phyloP scores from a whole-genome alignment of 1,284 basidiomycete genomes.

The Irpex sp. region DNA sequence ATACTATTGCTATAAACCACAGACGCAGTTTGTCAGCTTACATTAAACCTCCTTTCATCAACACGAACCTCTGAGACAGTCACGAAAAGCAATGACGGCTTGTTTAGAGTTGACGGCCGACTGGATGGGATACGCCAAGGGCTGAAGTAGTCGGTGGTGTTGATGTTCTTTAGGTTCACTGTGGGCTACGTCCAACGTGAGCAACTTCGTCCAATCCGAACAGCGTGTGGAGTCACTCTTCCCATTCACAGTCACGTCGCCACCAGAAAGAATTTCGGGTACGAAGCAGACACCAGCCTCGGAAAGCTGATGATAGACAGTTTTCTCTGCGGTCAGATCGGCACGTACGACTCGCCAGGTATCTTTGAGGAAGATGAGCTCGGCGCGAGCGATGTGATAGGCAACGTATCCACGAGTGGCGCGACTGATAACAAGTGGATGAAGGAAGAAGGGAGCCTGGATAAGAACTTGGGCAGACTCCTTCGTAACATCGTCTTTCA shows the following conservation, averaged over 20 bases:
- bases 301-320: background rate
- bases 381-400: background rate
- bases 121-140: constrained; percentile 1
- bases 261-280: background rate
- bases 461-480: background rate
- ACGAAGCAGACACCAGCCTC: background rate
- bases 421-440: background rate
- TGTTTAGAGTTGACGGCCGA: background rate
- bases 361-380: constrained; percentile 4
- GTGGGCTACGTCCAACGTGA: background rate
- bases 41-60: background rate
- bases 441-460: background rate
- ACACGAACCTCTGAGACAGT: background rate
- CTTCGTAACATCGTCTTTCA: background rate
- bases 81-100: background rate
- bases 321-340: background rate
- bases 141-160: constrained; percentile 4
- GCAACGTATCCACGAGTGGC: constrained; percentile 4
- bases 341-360: background rate
- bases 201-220: background rate
- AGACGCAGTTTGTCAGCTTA: background rate
- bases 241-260: background rate
- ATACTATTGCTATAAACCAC: background rate
- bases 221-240: background rate
- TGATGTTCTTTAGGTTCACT: background rate